These are phyloP conservation scores for Chlorella sp. DNA, from an alignment of 139 green algal genomes.

Conservation along the genomic window DNA sequence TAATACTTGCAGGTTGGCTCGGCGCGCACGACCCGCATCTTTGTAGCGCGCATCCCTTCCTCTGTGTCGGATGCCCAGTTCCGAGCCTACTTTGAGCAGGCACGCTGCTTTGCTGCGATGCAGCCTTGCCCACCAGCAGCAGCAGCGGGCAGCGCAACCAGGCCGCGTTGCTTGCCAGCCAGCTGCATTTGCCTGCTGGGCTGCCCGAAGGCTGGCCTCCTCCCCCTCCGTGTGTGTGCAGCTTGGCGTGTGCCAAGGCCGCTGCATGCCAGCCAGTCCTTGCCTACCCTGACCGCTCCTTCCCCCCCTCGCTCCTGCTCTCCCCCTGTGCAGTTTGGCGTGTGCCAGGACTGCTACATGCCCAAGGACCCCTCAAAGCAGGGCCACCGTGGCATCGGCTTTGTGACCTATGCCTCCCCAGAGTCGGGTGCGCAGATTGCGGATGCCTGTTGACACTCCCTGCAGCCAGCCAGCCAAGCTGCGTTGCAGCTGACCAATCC, in stretches of 20 bases:
- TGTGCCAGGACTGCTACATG: slow-evolving; percentile 92
- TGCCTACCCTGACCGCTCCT: background rate
- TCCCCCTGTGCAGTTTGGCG: slow-evolving; percentile 61
- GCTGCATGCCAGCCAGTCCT: background rate
- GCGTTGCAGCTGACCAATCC: too few relatives aligned
- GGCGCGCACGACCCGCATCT: slow-evolving; percentile 79
- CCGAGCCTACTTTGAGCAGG: slow-evolving; percentile 84
- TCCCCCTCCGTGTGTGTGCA: too few relatives aligned
- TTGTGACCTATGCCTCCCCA: slow-evolving; percentile 84
- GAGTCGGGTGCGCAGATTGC: slow-evolving; percentile 73
- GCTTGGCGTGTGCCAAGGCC: too few relatives aligned
- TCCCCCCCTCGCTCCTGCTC: too few relatives aligned
- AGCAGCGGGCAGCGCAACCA: too few relatives aligned
- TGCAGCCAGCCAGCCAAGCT: too few relatives aligned
- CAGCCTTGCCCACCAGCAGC: too few relatives aligned
- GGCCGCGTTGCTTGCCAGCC: too few relatives aligned
- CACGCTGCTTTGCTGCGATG: background rate
- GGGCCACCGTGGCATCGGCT: slow-evolving; percentile 88
- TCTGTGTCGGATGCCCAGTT: slow-evolving; percentile 83
- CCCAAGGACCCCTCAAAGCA: slow-evolving; percentile 84
- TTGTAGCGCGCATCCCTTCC: slow-evolving; percentile 88
- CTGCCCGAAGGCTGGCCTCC: too few relatives aligned
- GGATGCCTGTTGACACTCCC: too few relatives aligned
- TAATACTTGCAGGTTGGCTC: background rate
- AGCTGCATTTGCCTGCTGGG: too few relatives aligned